Base-by-base conservation (phyloP, 164 flowering plant genomes). In the Taxillus chinensis region DNA sequence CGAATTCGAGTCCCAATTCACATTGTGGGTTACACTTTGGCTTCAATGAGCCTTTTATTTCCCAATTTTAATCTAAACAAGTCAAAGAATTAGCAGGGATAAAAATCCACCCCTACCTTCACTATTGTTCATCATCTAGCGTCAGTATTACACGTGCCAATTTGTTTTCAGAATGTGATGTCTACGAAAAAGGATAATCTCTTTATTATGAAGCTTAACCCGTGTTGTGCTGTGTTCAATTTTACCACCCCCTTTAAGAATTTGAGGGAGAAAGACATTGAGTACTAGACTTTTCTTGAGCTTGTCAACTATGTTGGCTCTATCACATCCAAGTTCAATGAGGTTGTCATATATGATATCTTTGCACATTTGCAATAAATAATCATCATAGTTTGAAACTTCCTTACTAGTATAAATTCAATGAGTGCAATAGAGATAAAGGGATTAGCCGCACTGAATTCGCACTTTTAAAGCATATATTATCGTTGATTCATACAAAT, bases 271-370 rank as follows among this genome's bases (percentile, higher is more conserved):
- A 90, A 90, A 75, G 97, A 90, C 53, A 77, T 83, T 64, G 87
- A 90, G 73, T 65, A 86, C 13, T 90, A 82, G 68, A 86, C 83
- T 3, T 74, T 90, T 77, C 61, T 82, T 42, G 97, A 90, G 77
- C 79, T 90, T n/a, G 90, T 86, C 60, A 95, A 88, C 56, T 90
- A 81, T 72, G 79, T 90, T 59, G 73, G 82, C 66, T 83, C 89
- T 49, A 77, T 79, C 1, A 82, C 74, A 77, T 85, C 74, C 43
- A 90, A 86, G 63, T 81, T 87, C 62, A 60, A 83, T 7, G 92
- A 86, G 71, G 62, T 41, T 55, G 80, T 66, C 3, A 78, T 90
- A 78, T 87, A 82, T 67, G 89, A 83, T 63, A 68, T 74, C 59
- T 88, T 62, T 74, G 97, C 70, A 39, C 80, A 5, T 73, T 75